Conservation (phyloP, 306 rosid genomes). For the Castanopsis chinensis region DNA sequence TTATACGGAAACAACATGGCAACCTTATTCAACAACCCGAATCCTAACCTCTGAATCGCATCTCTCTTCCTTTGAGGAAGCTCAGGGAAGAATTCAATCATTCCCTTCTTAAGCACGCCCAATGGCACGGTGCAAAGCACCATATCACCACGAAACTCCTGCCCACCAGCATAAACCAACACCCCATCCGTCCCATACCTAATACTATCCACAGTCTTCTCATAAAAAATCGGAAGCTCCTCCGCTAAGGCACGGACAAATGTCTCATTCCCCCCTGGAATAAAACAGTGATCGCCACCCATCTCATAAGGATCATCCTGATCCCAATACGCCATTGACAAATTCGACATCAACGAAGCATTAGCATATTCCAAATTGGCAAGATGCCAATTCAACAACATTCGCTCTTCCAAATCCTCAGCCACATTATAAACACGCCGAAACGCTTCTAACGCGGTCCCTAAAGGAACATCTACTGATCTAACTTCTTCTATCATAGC, state of each 20-base stretch:
- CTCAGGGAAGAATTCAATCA: constrained; percentile 67
- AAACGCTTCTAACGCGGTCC: constrained; percentile 81
- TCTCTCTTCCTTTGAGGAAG: constrained; percentile 87
- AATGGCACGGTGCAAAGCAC: constrained; percentile 81
- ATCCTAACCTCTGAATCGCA: constrained; percentile 79
- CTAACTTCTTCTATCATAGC: constrained; percentile 82
- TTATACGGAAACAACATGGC: constrained; percentile 77
- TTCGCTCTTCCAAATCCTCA: constrained; percentile 64
- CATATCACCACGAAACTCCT: constrained; percentile 69
- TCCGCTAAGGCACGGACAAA: constrained; percentile 67
- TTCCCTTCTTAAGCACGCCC: constrained; percentile 78
- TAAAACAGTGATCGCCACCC: constrained; percentile 97
- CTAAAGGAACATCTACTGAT: constrained; percentile 71
- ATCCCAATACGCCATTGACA: constrained; percentile 97
- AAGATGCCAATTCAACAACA: constrained; percentile 90
- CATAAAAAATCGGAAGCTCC: constrained; percentile 81
- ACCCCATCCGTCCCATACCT: constrained; percentile 79
- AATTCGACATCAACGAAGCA: constrained; percentile 78
- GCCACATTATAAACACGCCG: constrained; percentile 66
- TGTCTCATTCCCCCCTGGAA: constrained; percentile 84
- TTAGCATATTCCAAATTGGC: constrained; percentile 94
- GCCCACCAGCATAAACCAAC: constrained; percentile 53
- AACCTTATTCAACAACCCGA: constrained; percentile 83
- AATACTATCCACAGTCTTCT: constrained; percentile 61
- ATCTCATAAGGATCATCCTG: constrained; percentile 94